These are phyloP conservation scores for Dichotomocladium elegans DNA, from an alignment of 371 early-diverging fungal species.

Conservation along the genomic window DNA sequence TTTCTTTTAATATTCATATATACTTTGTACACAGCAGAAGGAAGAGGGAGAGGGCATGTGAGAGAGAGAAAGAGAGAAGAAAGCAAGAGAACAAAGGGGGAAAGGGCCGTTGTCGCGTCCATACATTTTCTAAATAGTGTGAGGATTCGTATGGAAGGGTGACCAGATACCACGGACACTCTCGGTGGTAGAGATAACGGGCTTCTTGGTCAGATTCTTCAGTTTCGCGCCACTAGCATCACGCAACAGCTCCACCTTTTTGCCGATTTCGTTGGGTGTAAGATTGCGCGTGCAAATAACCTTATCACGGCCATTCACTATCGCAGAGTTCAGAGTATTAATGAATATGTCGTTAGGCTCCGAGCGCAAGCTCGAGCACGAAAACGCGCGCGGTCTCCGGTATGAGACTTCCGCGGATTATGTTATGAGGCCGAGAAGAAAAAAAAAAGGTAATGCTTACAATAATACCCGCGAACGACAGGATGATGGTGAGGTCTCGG, in stretches of 20 bases:
- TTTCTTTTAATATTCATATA: too few relatives aligned
- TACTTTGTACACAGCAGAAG: conserved; percentile 2
- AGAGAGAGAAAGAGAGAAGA: too few relatives aligned
- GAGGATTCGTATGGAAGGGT: conserved; percentile 74
- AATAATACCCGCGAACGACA: conserved; percentile 68
- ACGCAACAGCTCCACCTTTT: conserved; percentile 60
- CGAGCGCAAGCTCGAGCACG: too few relatives aligned
- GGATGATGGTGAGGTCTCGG: conserved; percentile 79
- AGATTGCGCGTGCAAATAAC: conserved; percentile 70
- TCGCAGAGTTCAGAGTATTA: not conserved
- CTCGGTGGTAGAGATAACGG: conserved; percentile 74
- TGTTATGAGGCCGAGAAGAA: not conserved
- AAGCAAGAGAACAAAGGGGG: too few relatives aligned
- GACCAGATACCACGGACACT: conserved; percentile 89
- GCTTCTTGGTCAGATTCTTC: conserved; percentile 62
- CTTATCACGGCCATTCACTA: conserved; percentile 74
- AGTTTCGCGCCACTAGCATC: conserved; percentile 68
- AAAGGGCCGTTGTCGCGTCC: too few relatives aligned
- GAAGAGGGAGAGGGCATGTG: not conserved
- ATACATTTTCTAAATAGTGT: conserved; percentile 64
- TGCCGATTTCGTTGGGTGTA: conserved; percentile 55
- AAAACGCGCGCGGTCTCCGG: too few relatives aligned
- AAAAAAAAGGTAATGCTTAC: conserved; percentile 33
- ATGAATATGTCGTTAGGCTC: not conserved
- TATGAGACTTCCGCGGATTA: too few relatives aligned